Conservation (phyloP, 208 protist species). For the Phytomonas francai region DNA sequence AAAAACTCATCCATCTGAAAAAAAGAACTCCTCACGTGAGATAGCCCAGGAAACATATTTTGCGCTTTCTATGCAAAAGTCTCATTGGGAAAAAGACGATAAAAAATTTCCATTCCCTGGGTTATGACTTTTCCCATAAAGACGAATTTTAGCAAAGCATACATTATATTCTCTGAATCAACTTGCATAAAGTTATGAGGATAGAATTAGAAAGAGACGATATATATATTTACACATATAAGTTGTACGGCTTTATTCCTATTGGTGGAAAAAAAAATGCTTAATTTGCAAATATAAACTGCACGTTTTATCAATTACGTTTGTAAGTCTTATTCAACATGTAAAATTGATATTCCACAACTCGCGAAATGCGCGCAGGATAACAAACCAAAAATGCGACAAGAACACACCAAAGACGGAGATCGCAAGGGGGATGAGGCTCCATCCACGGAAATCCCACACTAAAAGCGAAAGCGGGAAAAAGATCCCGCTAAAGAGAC, state of each 20-base stretch:
- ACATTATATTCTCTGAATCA: slow-evolving; percentile 8
- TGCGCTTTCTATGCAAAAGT: no score
- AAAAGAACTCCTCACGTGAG: no score
- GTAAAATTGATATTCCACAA: slow-evolving; percentile 18
- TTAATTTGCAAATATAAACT: no score
- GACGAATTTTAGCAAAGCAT: neutral
- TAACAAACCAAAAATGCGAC: slow-evolving; percentile 38
- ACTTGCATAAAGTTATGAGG: neutral
- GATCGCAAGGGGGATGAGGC: slow-evolving; percentile 39
- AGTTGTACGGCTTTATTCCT: neutral
- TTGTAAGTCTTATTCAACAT: neutral
- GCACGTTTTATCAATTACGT: neutral
- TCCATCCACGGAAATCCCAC: slow-evolving; percentile 53
- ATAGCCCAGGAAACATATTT: no score
- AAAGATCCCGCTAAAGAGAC: slow-evolving; percentile 40
- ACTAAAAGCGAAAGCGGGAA: slow-evolving; percentile 56
- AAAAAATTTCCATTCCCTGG: no score
- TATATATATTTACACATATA: slow-evolving; percentile 13
- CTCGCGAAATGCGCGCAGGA: slow-evolving; percentile 29
- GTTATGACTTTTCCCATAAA: neutral
- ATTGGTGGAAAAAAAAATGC: neutral
- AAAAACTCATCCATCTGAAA: no score
- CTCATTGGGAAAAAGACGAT: no score
- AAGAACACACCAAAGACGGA: slow-evolving; percentile 53
- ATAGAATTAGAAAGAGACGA: neutral